Evolutionary conservation across 345 rosid species (phyloP), one percentile per base, ranked within the genome.

Genomic region (Turritis glabra): DNA sequence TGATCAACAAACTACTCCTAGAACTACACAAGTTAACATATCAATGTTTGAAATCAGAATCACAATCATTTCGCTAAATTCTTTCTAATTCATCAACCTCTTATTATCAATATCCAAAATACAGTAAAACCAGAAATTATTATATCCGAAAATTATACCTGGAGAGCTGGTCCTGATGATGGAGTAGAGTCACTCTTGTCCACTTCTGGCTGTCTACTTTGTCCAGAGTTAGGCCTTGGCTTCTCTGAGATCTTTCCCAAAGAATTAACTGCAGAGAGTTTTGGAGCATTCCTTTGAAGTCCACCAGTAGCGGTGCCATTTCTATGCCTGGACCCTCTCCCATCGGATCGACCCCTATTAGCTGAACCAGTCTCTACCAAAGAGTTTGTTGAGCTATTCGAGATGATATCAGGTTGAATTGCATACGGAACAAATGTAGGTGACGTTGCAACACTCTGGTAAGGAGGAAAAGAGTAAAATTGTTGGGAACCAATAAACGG

Each of bases 401-500:
- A 60, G 38, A 60, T 59, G 8, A 60, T 55, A 71, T 88, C 97
- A 19, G 92, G 86, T 64, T 86, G 89, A 77, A 81, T 72, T 44
- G 80, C 78, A 74, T 85, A 64, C 3, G 96, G 90, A 56, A 81
- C 67, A 81, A 82, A 88, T 2, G 89, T 79, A 74, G 95, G 80
- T 44, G 91, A 82, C 40, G 95, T 77, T 17, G 77, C 78, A 33
- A 86, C 68, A 61, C 84, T 88, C 65, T 86, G 93, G 71, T 86
- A 91, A 33, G 91, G 83, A 30, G 90, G 82, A 32, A 80, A 13
- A 13, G 92, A 15, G 78, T 91, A 91, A 72, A 80, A 86, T 21
- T 88, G 96, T 77, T 87, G 97, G 10, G 86, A 74, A 77, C 85
- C 89, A 46, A 80, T 73, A 61, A 83, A 82, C 53, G 88, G 27